These are phyloP conservation scores for Mortierella sp. DNA, from an alignment of 371 early-diverging fungal genomes.

Conservation along the genomic window DNA sequence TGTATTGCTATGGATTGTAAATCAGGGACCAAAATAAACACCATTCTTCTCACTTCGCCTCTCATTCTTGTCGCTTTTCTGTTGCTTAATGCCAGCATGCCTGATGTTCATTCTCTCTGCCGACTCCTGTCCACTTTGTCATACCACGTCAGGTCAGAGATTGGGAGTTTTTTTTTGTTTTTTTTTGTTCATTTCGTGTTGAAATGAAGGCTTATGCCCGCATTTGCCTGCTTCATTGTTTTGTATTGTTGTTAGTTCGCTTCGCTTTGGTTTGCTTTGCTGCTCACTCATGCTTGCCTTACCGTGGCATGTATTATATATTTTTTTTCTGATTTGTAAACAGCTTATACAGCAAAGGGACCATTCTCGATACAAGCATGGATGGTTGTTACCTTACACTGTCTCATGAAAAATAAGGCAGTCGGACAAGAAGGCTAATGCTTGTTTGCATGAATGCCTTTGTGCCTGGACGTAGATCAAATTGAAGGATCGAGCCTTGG, in stretches of 20 bases:
- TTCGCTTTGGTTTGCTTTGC: background rate
- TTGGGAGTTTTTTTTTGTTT: background rate
- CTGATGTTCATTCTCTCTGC: too few species aligned
- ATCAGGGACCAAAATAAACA: slow-evolving; percentile 11
- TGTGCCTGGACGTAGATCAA: too few species aligned
- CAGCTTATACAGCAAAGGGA: background rate
- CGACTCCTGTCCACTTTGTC: background rate
- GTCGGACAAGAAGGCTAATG: background rate
- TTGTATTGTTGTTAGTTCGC: background rate
- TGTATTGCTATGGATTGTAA: background rate
- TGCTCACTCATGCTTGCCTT: background rate
- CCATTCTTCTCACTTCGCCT: background rate
- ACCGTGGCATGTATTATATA: background rate
- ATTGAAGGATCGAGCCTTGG: too few species aligned
- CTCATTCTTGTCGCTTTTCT: background rate
- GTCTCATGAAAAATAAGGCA: background rate
- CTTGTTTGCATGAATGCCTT: too few species aligned
- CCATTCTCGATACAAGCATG: background rate
- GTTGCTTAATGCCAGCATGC: background rate
- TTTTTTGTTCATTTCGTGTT: background rate
- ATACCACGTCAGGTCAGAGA: background rate
- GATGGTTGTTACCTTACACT: background rate
- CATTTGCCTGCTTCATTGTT: background rate
- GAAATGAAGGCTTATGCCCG: background rate
- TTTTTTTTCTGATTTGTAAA: background rate